Base-by-base conservation (phyloP, 345 rosid species). In the Angophora floribunda region DNA sequence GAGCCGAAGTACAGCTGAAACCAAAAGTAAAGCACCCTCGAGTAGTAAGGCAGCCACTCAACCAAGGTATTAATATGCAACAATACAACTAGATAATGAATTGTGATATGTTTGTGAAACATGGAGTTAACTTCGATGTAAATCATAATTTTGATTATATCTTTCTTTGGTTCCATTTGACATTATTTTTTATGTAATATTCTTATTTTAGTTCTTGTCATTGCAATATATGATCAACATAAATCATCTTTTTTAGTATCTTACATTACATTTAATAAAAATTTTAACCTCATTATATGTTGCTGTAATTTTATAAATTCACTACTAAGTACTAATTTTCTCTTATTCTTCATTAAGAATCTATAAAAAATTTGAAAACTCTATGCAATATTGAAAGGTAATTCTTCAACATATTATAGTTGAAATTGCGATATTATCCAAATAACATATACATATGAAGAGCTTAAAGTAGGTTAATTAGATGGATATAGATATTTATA, bases 1-100 rank as follows among this genome's bases (percentile, higher is more conserved):
- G 96, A 87, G 99, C 95, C 86, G 97, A 95, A 47, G 95, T 92
- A 92, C 98, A 97, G 78, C 99, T 95, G 95, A 87, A 87, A 90
- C 50, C 51, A 90, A 21, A 32, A 47, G 82, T 87, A 88, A n/a
- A 57, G 59, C 57, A 88, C 32, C 50, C 47, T 90, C 53, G 7
- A 24, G 32, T 52, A 55, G 50, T 59, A 86, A 47, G 15, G 30
- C 67, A 12, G 11, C 11, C 16, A 28, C 67, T 61, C 6, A 61
- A 15, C 65, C 65, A 59, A 59, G 65, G 14, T 24, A 59, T 28
- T 14, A 28, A 61, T 61, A 61, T 61, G 28, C 30, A 41, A 84
- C n/a, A 51, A 84, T 22, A 47, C 6, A 84, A 45, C 53, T 24
- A 44, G 52, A 19, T 28, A n/a, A 28, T 59, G 9, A 26, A 21